phyloP scores from a whole-genome alignment of 108 stramenopile genomes.

The Conticribra guillardii region DNA sequence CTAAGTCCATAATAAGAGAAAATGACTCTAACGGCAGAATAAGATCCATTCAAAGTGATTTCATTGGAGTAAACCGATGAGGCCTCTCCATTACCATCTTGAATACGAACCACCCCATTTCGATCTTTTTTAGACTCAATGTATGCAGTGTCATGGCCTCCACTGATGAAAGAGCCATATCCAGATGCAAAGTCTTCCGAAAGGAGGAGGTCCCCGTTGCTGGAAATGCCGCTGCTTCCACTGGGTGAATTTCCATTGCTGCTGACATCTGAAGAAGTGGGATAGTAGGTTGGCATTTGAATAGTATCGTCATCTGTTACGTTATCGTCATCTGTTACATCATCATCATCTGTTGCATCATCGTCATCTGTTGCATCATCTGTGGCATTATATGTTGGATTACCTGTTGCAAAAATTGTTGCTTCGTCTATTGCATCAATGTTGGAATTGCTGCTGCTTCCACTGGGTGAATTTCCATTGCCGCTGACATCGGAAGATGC shows the following conservation, averaged over 20 bases:
- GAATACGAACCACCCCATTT: slow-evolving; percentile 2
- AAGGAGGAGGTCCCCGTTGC: not conserved
- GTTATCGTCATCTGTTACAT: no score
- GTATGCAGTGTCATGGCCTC: not conserved
- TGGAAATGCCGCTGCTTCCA: not conserved
- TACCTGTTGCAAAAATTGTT: no score
- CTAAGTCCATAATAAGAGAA: not conserved
- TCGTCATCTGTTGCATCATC: no score
- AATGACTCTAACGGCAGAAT: not conserved
- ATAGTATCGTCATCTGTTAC: not conserved
- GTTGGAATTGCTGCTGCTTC: not conserved
- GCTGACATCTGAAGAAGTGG: not conserved
- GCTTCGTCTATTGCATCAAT: no score
- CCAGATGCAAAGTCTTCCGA: slow-evolving; percentile 8
- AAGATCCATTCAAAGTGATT: no score
- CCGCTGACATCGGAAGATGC: not conserved
- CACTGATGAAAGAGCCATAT: slow-evolving; percentile 3
- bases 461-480: not conserved
- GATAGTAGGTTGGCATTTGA: not conserved
- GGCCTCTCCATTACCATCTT: not conserved
- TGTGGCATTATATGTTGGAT: no score
- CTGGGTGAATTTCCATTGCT: not conserved
- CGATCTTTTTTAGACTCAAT: not conserved
- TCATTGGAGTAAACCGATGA: not conserved
- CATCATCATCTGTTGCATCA: no score